Evolutionary conservation across 129 eudicot species (phyloP).

Genomic region (Arctium minus): DNA sequence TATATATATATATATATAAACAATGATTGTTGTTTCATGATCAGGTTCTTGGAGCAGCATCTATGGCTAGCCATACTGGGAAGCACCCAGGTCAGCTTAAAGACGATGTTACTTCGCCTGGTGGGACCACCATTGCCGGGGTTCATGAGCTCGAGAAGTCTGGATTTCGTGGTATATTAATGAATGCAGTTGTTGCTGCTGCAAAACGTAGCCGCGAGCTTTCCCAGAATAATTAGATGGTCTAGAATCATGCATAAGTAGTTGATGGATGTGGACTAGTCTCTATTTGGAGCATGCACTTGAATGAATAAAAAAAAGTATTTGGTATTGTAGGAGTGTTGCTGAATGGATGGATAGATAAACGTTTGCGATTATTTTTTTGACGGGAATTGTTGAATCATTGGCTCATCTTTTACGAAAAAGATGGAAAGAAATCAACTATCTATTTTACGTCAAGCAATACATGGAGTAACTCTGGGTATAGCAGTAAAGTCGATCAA

Average conservation of each 20-base stretch:
- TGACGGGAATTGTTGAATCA: too few relatives aligned
- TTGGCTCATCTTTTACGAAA: too few relatives aligned
- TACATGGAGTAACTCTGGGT: too few relatives aligned
- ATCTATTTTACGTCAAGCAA: too few relatives aligned
- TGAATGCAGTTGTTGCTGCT: constrained; percentile 98
- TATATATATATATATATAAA: neutral
- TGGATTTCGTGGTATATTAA: constrained; percentile 84
- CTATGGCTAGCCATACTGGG: constrained; percentile 62
- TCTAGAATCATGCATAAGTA: neutral
- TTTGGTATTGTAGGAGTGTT: too few relatives aligned
- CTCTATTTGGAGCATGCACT: neutral
- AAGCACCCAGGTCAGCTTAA: constrained; percentile 99
- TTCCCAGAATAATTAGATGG: constrained; percentile 45
- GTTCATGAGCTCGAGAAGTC: constrained; percentile 88
- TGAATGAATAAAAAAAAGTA: neutral
- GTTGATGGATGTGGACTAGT: neutral
- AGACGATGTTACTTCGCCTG: constrained; percentile 97
- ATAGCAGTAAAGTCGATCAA: too few relatives aligned
- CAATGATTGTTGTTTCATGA: neutral
- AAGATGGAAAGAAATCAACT: too few relatives aligned
- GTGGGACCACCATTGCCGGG: constrained; percentile 96
- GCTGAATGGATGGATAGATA: too few relatives aligned
- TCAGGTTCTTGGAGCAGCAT: constrained; percentile 94
- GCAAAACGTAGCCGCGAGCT: constrained; percentile 82
- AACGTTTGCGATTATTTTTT: too few relatives aligned